Evolutionary conservation across 495 filamentous ascomycete species (phyloP), one percentile per base, ranked within the genome.

Genomic region (Hypoxylon cercidicola): DNA sequence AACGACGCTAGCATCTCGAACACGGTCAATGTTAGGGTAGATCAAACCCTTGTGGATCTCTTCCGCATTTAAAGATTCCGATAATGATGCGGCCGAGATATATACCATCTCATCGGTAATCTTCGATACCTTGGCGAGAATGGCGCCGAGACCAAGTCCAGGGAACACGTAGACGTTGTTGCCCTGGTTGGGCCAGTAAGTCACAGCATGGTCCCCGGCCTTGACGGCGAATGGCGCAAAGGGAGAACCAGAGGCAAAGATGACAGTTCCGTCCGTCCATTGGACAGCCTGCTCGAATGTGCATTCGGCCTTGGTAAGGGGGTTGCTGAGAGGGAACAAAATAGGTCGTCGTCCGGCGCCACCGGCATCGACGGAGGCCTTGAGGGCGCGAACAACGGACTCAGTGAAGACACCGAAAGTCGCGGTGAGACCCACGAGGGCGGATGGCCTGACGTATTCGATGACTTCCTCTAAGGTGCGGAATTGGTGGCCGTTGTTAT

Each of bases 81-180:
- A 87, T 12, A 99, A 87, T 11, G 93, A 89, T 19, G 87, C 87
- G 28, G 91, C 95, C 52, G 93, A 93, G 46, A 90, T 92, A 79
- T 97, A 99, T 52, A 93, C 89, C 95, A 97, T 99, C 75, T 88
- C 88, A 74, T 99, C 93, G 32, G 95, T 97, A 62, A 99, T 86
- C 68, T 87, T 88, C 72, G 89, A 89, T 41, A 92, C 84, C 81
- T 97, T 94, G 81, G 88, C 89, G 37, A 99, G 88, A 71, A 99
- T 97, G 60, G 94, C 92, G 57, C 93, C 95, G 30, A 98, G 87
- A 34, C 95, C 95, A 62, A 99, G 93, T 71, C 95, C 95, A 2
- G 95, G 95, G 87, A 99, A 99, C 46, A 99, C 93, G 68, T 97
- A 99, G 81, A 86, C 84, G 80, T 96, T 96, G 83, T 85, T 86